Evolutionary conservation across 129 eudicot species (phyloP), one percentile per base, ranked within the genome.

Genomic region (Silybum marianum): DNA sequence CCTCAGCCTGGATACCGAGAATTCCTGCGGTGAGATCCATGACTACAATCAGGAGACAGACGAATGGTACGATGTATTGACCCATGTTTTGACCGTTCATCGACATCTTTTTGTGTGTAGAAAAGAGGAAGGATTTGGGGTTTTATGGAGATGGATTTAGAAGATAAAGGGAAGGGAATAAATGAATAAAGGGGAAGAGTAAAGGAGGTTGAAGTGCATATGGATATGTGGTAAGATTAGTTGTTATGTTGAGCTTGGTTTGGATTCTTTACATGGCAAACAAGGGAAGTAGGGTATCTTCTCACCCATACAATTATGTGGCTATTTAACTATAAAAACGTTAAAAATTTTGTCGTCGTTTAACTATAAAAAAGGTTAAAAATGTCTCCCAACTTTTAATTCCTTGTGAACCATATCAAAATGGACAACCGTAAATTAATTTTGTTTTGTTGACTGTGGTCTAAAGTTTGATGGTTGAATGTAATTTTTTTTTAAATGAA

Each of bases 1-100:
- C 77, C 83, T 95, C 92, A 0, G 94, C 99, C 76, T 92, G 84
- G 58, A 95, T 92, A 28, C 97, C 97, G 1, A 95, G 97, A 67
- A 95, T 89, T 7, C 99, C 99, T 1, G 99, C 99, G 0, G 80
- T 77, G 34, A 91, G 82, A 62, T 92, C 99, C 88, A 95, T 62
- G 77, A 86, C 63, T 36, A 92, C 81, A 84, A 95, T 85, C 78
- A 89, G 26, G 73, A 95, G 76, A 81, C 99, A 95, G 0, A 95
- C 83, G 12, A 91, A 74, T 1, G 83, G 82, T n/a, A 87, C 91
- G 0, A 84, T 72, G 78, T 83, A 85, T 72, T 65, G 86, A 44
- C 36, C 36, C 36, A 32, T 32, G 36, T 32, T 32, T 32, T 32
- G 85, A 78, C 23, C 3, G 13, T 62, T 21, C 11, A 77, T 16